Conservation (phyloP, 2,329 filamentous ascomycete species). For the Aspergillus arachidicola region DNA sequence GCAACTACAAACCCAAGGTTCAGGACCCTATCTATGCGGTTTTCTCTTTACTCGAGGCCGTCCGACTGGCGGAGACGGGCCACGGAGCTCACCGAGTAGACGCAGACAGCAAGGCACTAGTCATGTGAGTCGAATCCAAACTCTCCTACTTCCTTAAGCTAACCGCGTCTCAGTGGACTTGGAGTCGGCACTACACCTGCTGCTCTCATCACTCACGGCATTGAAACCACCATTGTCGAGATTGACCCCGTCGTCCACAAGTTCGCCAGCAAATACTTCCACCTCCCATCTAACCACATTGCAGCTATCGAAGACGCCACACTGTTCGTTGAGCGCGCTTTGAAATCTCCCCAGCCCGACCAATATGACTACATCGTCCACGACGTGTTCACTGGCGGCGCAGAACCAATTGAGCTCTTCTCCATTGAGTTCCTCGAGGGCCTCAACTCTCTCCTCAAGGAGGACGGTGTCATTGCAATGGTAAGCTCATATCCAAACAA, state of each 20-base stretch:
- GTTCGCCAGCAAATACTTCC: constrained; percentile 82
- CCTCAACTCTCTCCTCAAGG: constrained; percentile 70
- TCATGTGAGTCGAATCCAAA: constrained; percentile 65
- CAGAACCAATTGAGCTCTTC: constrained; percentile 86
- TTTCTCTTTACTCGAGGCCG: constrained; percentile 93
- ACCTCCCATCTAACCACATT: constrained; percentile 73
- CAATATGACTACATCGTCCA: constrained; percentile 91
- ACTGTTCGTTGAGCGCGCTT: constrained; percentile 61
- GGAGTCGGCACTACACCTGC: constrained; percentile 91
- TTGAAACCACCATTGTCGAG: constrained; percentile 92
- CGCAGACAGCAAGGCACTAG: constrained; percentile 73
- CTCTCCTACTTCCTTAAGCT: background rate
- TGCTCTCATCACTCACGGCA: constrained; percentile 81
- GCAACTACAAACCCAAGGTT: constrained; percentile 57
- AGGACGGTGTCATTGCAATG: constrained; percentile 83
- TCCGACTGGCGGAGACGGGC: constrained; percentile 72
- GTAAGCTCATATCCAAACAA: constrained; percentile 52
- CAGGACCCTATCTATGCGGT: constrained; percentile 91
- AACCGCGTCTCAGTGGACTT: constrained; percentile 64
- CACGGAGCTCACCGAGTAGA: constrained; percentile 50
- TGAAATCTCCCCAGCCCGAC: constrained; percentile 46
- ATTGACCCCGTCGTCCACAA: constrained; percentile 88
- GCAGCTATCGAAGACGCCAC: constrained; percentile 83
- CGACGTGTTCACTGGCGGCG: constrained; percentile 96
- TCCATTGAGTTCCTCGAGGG: constrained; percentile 79